Evolutionary conservation across 495 filamentous ascomycete species (phyloP), one percentile per base, ranked within the genome.

Genomic region (Friedmanniomyces simplex): DNA sequence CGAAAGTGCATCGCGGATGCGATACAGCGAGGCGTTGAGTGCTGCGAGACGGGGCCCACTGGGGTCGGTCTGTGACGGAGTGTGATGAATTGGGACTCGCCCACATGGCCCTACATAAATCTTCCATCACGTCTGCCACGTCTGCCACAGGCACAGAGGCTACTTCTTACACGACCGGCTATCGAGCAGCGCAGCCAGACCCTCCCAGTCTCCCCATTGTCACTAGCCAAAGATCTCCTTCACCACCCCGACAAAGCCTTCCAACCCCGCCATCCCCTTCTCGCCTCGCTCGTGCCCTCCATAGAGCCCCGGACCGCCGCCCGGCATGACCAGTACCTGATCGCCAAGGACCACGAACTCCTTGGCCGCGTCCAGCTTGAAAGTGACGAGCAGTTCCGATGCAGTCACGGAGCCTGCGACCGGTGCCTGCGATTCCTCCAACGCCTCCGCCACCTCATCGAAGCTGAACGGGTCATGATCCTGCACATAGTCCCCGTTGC

Each of bases 311-410:
- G 75, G 72, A 1, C 76, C 77, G 7, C 77, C 77, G 2, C 82
- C 81, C 0, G 84, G 85, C 79, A 88, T 83, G 6, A 97, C 75
- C 52, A 98, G 72, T 22, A 96, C 84, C 55, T 80, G 81, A 16
- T 83, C 84, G 1, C 84, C 91, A 12, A 87, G 62, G 69, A 95
- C 87, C 39, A 96, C 74, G 86, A 89, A 97, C 67, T 96, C 91
- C 26, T 84, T 78, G 43, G 80, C 84, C 6, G 81, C 81, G 13
- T 87, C 71, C 53, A 98, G 81, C 42, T 85, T 82, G 60, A 96
- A 84, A 0, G 80, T 82, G 36, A 95, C 85, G 61, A 85, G 76
- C 10, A 84, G 76, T 8, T 42, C 26, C 26, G 59, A 16, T 6
- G 55, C 60, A n/a, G 53, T 55, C 18, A 53, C 43, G 14, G 30